phyloP scores from a whole-genome alignment of 192 early-diverging fungal species.

The Entophlyctis helioformis region DNA sequence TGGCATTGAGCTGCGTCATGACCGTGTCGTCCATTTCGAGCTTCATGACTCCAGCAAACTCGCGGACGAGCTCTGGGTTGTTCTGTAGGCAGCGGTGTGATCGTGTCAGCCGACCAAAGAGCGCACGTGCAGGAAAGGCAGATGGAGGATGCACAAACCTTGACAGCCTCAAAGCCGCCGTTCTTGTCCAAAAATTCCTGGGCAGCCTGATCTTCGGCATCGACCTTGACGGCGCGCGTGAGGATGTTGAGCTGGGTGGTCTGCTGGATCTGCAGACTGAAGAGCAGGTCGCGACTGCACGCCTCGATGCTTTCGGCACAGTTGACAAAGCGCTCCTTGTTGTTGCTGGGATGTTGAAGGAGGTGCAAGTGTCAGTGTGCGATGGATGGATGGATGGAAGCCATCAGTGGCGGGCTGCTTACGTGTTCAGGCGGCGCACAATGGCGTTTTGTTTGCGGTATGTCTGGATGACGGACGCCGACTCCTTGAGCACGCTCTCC shows the following conservation, averaged over 20 bases:
- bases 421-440: slow-evolving; percentile 32
- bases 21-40: slow-evolving; percentile 4
- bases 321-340: slow-evolving; percentile 27
- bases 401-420: too few relatives aligned
- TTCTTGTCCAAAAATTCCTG: slow-evolving; percentile 23
- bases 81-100: slow-evolving; percentile 3
- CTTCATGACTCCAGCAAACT: slow-evolving; percentile 4
- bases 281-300: slow-evolving; percentile 36
- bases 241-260: slow-evolving; percentile 32
- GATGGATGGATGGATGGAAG: too few relatives aligned
- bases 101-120: too few relatives aligned
- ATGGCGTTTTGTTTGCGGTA: slow-evolving; percentile 38
- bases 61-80: slow-evolving; percentile 1
- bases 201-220: slow-evolving; percentile 31
- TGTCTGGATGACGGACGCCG: slow-evolving; percentile 27
- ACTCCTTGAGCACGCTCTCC: slow-evolving; percentile 23
- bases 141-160: too few relatives aligned
- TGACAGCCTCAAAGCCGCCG: slow-evolving; percentile 23
- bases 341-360: too few relatives aligned
- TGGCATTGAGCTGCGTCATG: slow-evolving; percentile 3
- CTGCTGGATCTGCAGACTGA: slow-evolving; percentile 42
- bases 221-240: slow-evolving; percentile 12
- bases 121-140: too few relatives aligned
- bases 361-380: too few relatives aligned
- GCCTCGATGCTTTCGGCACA: slow-evolving; percentile 21